Conservation (phyloP, 2,329 filamentous ascomycete species). For the Thermothelomyces thermophilus region DNA sequence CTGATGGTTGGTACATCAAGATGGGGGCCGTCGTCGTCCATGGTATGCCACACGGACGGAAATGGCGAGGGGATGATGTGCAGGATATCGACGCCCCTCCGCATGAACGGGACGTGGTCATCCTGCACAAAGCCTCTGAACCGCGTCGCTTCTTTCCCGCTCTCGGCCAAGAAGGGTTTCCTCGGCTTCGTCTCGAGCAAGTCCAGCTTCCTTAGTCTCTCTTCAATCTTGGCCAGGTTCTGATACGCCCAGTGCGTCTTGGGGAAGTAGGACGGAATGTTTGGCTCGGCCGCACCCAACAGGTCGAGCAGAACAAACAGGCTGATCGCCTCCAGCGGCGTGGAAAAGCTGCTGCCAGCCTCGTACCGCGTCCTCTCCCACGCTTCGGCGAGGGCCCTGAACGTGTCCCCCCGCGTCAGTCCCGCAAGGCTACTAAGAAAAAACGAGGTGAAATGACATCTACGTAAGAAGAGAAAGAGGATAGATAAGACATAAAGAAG, state of each 20-base stretch:
- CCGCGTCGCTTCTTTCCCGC: slow-evolving; percentile 42
- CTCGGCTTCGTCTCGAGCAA: slow-evolving; percentile 42
- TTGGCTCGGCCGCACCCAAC: slow-evolving; percentile 53
- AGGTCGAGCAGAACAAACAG: slow-evolving; percentile 53
- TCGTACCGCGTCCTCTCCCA: slow-evolving; percentile 71
- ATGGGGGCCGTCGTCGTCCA: slow-evolving; percentile 76
- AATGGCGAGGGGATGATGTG: slow-evolving; percentile 86
- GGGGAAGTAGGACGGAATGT: slow-evolving; percentile 59
- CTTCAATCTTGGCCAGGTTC: slow-evolving; percentile 51
- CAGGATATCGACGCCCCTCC: slow-evolving; percentile 75
- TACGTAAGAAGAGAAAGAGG: neutral
- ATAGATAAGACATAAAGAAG: neutral
- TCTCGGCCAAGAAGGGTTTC: slow-evolving; percentile 58
- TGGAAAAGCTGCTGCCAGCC: slow-evolving; percentile 67
- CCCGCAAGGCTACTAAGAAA: too few relatives aligned
- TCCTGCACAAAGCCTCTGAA: slow-evolving; percentile 62
- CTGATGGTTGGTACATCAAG: slow-evolving; percentile 71
- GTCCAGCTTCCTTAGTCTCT: slow-evolving; percentile 48
- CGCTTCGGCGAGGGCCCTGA: slow-evolving; percentile 63
- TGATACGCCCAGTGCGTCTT: slow-evolving; percentile 67
- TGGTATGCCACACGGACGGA: slow-evolving; percentile 77
- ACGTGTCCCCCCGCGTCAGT: neutral
- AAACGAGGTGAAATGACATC: too few relatives aligned
- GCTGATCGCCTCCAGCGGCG: slow-evolving; percentile 69
- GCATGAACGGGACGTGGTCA: slow-evolving; percentile 88